Conservation (phyloP, 495 filamentous ascomycete species). For the Penicillium verhagenii region DNA sequence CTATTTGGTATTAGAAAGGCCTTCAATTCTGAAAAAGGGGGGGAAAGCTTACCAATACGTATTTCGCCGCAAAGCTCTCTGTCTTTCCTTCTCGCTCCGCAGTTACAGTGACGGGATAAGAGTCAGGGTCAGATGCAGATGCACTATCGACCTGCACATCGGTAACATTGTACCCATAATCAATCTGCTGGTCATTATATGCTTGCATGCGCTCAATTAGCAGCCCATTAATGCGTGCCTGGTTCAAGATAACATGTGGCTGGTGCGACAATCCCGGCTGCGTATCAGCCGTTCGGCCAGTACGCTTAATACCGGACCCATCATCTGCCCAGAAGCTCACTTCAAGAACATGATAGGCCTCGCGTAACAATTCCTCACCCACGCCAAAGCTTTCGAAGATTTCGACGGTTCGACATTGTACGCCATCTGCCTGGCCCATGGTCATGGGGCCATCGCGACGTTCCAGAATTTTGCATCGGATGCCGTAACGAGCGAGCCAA, state of each 20-base stretch:
- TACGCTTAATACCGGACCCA: constrained; percentile 49
- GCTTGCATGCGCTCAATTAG: constrained; percentile 52
- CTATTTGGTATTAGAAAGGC: constrained; percentile 27
- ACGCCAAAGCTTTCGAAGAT: constrained; percentile 78
- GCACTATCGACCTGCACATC: constrained; percentile 52
- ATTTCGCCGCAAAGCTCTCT: constrained; percentile 61
- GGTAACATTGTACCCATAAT: constrained; percentile 60
- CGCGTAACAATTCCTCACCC: constrained; percentile 65
- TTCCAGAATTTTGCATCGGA: constrained; percentile 65
- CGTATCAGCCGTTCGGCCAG: constrained; percentile 58
- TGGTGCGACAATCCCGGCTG: constrained; percentile 62
- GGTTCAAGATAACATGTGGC: constrained; percentile 75
- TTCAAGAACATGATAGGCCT: constrained; percentile 71
- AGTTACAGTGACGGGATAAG: constrained; percentile 53
- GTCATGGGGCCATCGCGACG: constrained; percentile 56
- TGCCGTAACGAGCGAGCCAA: constrained; percentile 61
- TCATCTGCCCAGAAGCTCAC: constrained; percentile 59
- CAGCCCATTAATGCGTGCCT: constrained; percentile 68
- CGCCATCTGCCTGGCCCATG: constrained; percentile 76
- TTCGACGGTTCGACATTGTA: constrained; percentile 78
- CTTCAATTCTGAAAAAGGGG: background rate
- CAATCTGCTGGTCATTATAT: constrained; percentile 49
- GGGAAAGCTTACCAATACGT: constrained; percentile 56
- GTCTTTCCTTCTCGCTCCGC: constrained; percentile 51
- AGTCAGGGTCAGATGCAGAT: constrained; percentile 35